Conservation (phyloP, 1,284 basidiomycete species). For the Pulveroboletus sp. region DNA sequence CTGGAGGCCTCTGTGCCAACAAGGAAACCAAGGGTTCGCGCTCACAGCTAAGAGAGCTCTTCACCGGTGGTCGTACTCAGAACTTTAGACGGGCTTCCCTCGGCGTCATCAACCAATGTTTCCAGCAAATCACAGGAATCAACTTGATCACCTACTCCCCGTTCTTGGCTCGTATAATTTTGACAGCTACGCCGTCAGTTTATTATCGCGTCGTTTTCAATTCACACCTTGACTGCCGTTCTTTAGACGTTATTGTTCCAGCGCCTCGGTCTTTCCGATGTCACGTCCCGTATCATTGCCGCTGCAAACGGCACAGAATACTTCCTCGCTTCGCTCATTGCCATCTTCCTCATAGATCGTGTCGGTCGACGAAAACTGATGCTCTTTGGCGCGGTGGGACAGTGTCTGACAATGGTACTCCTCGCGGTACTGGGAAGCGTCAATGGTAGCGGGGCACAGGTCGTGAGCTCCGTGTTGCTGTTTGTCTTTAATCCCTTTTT, state of each 20-base stretch:
- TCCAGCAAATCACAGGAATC: conserved; percentile 67
- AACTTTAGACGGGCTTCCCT: conserved; percentile 64
- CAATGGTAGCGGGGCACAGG: conserved; percentile 40
- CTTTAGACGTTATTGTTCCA: conserved; percentile 57
- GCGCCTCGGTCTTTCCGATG: conserved; percentile 58
- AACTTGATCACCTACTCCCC: conserved; percentile 59
- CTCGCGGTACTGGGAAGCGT: conserved; percentile 36
- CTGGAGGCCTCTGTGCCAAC: conserved; percentile 5
- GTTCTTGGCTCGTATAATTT: neutral
- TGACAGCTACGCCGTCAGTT: conserved; percentile 39
- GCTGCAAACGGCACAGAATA: conserved; percentile 68
- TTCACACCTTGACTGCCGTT: neutral
- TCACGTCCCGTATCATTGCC: conserved; percentile 65
- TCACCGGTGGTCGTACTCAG: conserved; percentile 59
- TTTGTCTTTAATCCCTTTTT: conserved; percentile 39
- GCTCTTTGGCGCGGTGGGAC: conserved; percentile 39
- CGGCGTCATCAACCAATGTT: conserved; percentile 64
- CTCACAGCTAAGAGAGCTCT: conserved; percentile 45
- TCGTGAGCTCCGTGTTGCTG: conserved; percentile 47
- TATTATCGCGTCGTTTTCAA: neutral
- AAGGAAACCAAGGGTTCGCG: conserved; percentile 11
- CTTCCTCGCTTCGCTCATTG: conserved; percentile 36
- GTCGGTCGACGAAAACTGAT: conserved; percentile 42
- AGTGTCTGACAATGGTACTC: conserved; percentile 39
- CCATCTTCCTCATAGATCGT: conserved; percentile 37